Base-by-base conservation (phyloP, 768 basidiomycete species). In the Serendipita sp. region DNA sequence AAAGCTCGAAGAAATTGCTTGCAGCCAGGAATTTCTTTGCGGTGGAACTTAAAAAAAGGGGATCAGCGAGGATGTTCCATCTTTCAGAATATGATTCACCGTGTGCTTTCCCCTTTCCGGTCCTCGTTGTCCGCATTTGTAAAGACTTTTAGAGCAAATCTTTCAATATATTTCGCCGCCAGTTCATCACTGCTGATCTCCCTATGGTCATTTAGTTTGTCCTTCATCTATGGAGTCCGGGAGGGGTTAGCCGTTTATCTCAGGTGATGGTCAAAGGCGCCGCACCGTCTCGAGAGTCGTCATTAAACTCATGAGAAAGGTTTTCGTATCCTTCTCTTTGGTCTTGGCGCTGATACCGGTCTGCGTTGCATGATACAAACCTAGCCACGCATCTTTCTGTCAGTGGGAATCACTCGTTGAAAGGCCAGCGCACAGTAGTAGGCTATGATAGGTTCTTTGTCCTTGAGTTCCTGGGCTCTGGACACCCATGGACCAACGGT, bases 1-100 rank as follows among this genome's bases (percentile, higher is more conserved):
- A 80, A 33, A 96, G 78, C 73, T 99, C 93, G 50, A 98, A 82
- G 74, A 98, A 98, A 72, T 91, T 91, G 62, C 91, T 86, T 36
- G 95, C 91, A 13, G 92, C 95, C 2, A 97, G 78, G 73, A 98
- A 98, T 74, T 94, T 95, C 71, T 87, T 88, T 3, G 95, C 92
- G 1, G 94, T 98, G 18, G 83, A 80, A 71, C 91, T 94, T 69
- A 15, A 50, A 16, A 13, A 27, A 33, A 33, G 18, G 27, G 40
- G 40, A 40, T 40, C 40, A 64, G 33, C 13, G 31, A 34, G 29
- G 33, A 23, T 40, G 43, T 55, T 44, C 66, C 65, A 60, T 44
- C 18, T 50, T 23, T 11, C 36, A 31, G 15, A 23, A 6, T 29
- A 15, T 46, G 62, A 71, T 77, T 63, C 69, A 91, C 90, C 87